A percentile compares a stretch with the other conserved stretches of the same genome.
Conservation (phyloP, 441 rosid species). For the Dalechampia spathulata region DNA sequence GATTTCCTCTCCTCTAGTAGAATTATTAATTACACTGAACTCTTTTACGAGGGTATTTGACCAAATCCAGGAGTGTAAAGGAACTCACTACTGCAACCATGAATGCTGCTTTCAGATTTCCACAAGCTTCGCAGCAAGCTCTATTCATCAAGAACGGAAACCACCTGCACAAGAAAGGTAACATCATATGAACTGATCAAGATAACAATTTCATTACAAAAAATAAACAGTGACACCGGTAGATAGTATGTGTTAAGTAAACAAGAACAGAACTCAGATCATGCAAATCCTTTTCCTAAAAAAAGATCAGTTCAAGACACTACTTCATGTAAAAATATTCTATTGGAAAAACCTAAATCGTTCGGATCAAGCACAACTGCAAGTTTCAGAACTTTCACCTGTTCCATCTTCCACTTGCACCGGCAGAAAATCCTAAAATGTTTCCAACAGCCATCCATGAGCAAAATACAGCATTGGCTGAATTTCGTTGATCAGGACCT, state of each 20-base stretch:
- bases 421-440: conserved; percentile 94
- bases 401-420: conserved; percentile 89
- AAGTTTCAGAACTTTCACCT: conserved; percentile 39
- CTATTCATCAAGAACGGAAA: conserved; percentile 85
- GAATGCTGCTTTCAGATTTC: conserved; percentile 95
- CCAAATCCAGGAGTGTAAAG: not conserved
- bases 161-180: conserved; percentile 55
- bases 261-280: conserved; percentile 1
- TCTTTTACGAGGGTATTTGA: too few relatives aligned
- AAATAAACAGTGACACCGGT: not conserved
- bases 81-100: conserved; percentile 82
- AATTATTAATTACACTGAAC: too few relatives aligned
- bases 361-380: not conserved
- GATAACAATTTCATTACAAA: not conserved
- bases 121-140: conserved; percentile 97
- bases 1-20: too few relatives aligned
- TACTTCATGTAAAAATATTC: too few relatives aligned
- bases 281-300: not conserved
- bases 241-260: not conserved
- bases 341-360: not conserved
- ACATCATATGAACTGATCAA: conserved; percentile 13
- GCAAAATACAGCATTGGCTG: conserved; percentile 91
- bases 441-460: conserved; percentile 98
- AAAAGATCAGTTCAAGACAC: too few relatives aligned
- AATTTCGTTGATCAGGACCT: conserved; percentile 94